Evolutionary conservation across 495 filamentous ascomycete genomes (phyloP), one percentile per base, ranked within the genome.

Genomic region (Podospora comata): DNA sequence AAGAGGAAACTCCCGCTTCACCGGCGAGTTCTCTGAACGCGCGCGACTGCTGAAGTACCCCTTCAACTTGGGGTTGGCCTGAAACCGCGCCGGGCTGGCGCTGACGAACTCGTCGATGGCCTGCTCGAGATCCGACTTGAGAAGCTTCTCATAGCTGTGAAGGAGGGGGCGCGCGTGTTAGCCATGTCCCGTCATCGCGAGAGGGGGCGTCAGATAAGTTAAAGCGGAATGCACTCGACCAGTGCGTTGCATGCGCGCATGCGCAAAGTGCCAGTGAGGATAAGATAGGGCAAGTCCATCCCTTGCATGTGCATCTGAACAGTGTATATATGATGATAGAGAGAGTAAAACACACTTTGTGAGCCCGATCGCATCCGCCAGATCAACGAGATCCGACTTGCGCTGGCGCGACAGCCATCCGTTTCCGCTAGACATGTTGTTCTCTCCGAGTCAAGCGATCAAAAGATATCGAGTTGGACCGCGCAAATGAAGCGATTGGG

Each of bases 351-450:
- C 87, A 71, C 85, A 94, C 92, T 90, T 86, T 73, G 85, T 84
- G 54, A 97, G 79, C 28, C 91, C 90, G 66, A 92, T 88, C 44
- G 86, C 79, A 58, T 91, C 83, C 61, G 91, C 91, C 59, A 96
- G 83, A 70, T 93, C 89, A 53, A 86, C 70, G 62, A 99, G 86
- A 68, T 94, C 92, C 67, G 82, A 82, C 82, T 97, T 98, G 80
- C 90, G 89, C 84, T 96, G 90, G 75, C 88, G 87, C 71, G 89
- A 86, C 72, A 97, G 85, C 89, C 90, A 98, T 71, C 88, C 87
- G 71, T 83, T 83, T 59, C 70, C 75, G 71, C 77, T 75, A 68
- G 79, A 80, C 79, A 82, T 82, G 64, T 19, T 57, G 62, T 58
- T 58, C 23, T 34, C 5, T 44, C 13, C 6, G 16, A n/a, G 20